Percentiles rank a stretch among this genome's conserved stretches.
Evolutionary conservation across 1,139 yeast species (phyloP).

Genomic region (Candida tetrigidarum): DNA sequence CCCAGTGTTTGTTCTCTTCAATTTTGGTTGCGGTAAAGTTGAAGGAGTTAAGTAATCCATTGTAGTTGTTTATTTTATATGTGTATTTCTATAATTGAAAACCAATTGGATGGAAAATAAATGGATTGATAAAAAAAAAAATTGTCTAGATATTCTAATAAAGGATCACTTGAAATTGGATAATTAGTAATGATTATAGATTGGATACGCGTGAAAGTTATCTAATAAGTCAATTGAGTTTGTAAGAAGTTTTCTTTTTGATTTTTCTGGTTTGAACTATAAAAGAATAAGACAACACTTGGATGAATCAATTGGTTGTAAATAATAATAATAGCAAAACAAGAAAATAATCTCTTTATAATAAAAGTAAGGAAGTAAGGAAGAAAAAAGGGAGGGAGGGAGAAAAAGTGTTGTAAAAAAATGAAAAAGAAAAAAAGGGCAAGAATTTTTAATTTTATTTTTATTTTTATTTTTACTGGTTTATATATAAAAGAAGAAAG

Average conservation of each 20-base stretch:
- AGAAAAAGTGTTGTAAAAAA: background rate
- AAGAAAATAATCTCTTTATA: no score
- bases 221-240: no score
- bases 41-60: constrained; percentile 49
- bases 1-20: constrained; percentile 82
- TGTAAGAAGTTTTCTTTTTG: no score
- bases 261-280: no score
- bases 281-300: no score
- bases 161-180: background rate
- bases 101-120: background rate
- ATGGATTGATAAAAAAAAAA: background rate
- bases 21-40: constrained; percentile 45
- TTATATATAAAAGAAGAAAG: background rate
- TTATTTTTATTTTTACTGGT: no score
- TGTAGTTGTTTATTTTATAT: constrained; percentile 5
- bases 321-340: no score
- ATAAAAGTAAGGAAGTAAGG: background rate
- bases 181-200: background rate
- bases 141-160: background rate
- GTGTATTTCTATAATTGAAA: background rate
- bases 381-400: background rate
- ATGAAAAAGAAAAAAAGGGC: background rate
- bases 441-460: no score
- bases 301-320: background rate
- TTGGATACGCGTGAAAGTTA: no score